Conservation (phyloP, 164 flowering plant species). For the Platanus orientalis region DNA sequence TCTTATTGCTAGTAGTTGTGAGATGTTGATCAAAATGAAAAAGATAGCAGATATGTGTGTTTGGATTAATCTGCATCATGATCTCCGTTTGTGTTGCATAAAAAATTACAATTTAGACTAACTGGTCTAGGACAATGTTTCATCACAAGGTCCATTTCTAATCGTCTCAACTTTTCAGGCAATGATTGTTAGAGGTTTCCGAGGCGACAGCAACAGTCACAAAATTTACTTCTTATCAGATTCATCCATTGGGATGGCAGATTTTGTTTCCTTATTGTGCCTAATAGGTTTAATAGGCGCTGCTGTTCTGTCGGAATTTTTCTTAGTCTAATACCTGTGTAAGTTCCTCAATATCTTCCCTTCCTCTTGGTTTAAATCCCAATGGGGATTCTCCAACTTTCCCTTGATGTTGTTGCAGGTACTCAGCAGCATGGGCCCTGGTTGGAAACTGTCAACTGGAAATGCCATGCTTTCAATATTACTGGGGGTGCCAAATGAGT, state of each 20-base stretch:
- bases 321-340: constrained; percentile 31
- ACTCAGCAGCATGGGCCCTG: no score
- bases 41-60: no score
- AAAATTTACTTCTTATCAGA: constrained; percentile 55
- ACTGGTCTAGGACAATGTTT: no score
- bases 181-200: constrained; percentile 89
- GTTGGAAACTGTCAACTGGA: not conserved
- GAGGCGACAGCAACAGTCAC: constrained; percentile 69
- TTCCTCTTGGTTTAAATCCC: no score
- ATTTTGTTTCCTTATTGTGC: constrained; percentile 49
- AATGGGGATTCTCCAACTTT: no score
- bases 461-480: not conserved
- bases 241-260: constrained; percentile 41
- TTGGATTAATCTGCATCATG: no score
- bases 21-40: no score
- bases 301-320: constrained; percentile 44
- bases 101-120: no score
- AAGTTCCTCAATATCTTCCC: not conserved
- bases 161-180: constrained; percentile 47
- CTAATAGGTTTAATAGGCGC: constrained; percentile 53
- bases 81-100: no score
- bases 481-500: not conserved
- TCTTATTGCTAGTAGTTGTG: no score
- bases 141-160: not conserved
- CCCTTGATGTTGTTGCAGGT: no score